Conservation (phyloP, 106 monocot species). For the Vanilla planifolia region DNA sequence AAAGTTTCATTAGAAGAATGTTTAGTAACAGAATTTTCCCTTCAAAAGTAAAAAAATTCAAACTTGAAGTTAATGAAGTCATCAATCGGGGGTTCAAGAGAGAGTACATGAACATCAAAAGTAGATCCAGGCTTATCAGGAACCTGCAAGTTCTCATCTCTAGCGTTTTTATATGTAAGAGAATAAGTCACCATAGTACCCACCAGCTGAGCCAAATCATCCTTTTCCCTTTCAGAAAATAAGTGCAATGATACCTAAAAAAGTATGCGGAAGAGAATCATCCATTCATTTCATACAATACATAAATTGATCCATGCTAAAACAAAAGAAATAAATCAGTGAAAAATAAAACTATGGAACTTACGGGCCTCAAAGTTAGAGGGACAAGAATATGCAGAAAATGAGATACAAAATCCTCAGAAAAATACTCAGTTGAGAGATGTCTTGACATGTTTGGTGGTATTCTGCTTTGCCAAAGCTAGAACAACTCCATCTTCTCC, state of each 20-base stretch:
- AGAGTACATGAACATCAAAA: slow-evolving; percentile 38
- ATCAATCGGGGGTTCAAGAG: slow-evolving; percentile 67
- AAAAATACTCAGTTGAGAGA: slow-evolving; percentile 63
- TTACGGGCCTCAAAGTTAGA: slow-evolving; percentile 81
- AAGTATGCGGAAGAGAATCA: neutral
- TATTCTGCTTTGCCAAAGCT: slow-evolving; percentile 68
- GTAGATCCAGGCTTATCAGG: slow-evolving; percentile 22
- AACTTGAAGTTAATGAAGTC: slow-evolving; percentile 71
- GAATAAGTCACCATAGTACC: slow-evolving; percentile 89
- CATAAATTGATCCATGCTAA: neutral
- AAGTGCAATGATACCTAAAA: slow-evolving; percentile 80
- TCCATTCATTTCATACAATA: neutral
- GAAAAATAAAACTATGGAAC: slow-evolving; percentile 1
- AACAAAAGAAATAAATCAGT: neutral
- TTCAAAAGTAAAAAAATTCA: too few relatives aligned
- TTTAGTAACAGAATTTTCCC: slow-evolving; percentile 1
- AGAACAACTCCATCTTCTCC: slow-evolving; percentile 73
- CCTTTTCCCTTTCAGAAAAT: slow-evolving; percentile 78
- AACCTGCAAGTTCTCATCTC: slow-evolving; percentile 29
- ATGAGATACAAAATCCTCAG: slow-evolving; percentile 66
- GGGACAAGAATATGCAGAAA: slow-evolving; percentile 85
- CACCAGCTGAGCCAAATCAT: slow-evolving; percentile 65
- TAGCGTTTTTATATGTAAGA: slow-evolving; percentile 68
- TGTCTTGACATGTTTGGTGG: slow-evolving; percentile 71
- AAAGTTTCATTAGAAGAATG: too few relatives aligned